A percentile compares a stretch with the other conserved stretches of the same genome.
Evolutionary conservation across 2,329 filamentous ascomycete species (phyloP).

Genomic region (Dactylonectria macrodidyma): DNA sequence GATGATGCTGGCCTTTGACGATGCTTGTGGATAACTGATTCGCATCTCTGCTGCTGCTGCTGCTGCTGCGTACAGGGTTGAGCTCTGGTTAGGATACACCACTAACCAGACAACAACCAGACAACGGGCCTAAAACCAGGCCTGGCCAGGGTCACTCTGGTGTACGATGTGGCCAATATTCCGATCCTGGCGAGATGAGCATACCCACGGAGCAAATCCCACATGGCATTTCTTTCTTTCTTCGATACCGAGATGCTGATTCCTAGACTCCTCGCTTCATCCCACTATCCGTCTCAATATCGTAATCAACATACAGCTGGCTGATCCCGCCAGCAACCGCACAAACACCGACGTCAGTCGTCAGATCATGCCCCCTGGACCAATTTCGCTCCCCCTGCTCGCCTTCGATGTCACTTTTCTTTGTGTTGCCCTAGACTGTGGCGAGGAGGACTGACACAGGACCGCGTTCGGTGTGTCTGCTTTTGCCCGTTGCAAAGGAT

Average conservation of each 20-base stretch:
- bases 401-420: slow-evolving; percentile 2
- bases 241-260: slow-evolving; percentile 1
- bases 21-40: slow-evolving; percentile 2
- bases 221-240: slow-evolving; percentile 6
- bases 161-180: slow-evolving; percentile 7
- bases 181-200: slow-evolving; percentile 1
- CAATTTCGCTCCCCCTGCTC: slow-evolving; percentile 1
- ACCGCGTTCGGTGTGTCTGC: background rate
- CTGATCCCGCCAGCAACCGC: background rate
- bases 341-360: slow-evolving; percentile 13
- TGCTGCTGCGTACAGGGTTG: background rate
- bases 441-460: background rate
- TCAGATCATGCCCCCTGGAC: slow-evolving; percentile 30
- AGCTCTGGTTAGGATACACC: background rate
- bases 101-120: background rate
- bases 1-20: background rate
- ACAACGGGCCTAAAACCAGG: background rate
- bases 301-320: background rate
- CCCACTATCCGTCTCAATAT: slow-evolving; percentile 19
- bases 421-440: background rate
- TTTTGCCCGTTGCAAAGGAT: background rate
- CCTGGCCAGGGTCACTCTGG: background rate
- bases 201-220: background rate
- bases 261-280: slow-evolving; percentile 6
- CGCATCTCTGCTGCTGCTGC: background rate